A percentile compares a stretch with the other conserved stretches of the same genome.
These are phyloP conservation scores for Fusarium piperis DNA, from an alignment of 2,329 filamentous ascomycete genomes.

Conservation along the genomic window DNA sequence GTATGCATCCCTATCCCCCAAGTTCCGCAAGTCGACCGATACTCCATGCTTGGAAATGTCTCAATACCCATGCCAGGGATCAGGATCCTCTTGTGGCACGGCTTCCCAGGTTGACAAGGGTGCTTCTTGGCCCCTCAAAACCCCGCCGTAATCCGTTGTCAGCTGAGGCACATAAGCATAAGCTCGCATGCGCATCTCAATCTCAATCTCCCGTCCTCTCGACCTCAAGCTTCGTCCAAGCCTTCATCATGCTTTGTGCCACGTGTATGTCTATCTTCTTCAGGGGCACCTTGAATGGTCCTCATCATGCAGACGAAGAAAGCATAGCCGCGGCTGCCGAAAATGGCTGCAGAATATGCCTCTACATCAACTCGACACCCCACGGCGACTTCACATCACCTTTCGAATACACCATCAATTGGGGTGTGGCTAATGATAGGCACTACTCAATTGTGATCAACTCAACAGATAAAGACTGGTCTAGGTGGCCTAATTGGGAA, in stretches of 20 bases:
- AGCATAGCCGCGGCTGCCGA: not conserved
- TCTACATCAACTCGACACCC: not conserved
- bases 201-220: not conserved
- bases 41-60: not conserved
- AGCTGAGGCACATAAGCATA: not conserved
- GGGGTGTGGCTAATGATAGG: not conserved
- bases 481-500: not conserved
- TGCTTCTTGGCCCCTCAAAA: not conserved
- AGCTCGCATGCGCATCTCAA: not conserved
- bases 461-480: not conserved
- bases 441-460: not conserved
- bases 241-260: not conserved
- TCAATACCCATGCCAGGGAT: not conserved
- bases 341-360: conserved; percentile 7
- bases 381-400: not conserved
- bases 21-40: not conserved
- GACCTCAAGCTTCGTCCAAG: not conserved
- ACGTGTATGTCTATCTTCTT: conserved; percentile 6
- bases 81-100: not conserved
- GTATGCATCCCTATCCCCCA: no score
- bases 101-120: not conserved
- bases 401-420: not conserved
- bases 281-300: not conserved
- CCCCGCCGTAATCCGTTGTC: not conserved
- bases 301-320: not conserved